phyloP scores from a whole-genome alignment of 192 early-diverging fungal genomes.

The Coemansia sp. region DNA sequence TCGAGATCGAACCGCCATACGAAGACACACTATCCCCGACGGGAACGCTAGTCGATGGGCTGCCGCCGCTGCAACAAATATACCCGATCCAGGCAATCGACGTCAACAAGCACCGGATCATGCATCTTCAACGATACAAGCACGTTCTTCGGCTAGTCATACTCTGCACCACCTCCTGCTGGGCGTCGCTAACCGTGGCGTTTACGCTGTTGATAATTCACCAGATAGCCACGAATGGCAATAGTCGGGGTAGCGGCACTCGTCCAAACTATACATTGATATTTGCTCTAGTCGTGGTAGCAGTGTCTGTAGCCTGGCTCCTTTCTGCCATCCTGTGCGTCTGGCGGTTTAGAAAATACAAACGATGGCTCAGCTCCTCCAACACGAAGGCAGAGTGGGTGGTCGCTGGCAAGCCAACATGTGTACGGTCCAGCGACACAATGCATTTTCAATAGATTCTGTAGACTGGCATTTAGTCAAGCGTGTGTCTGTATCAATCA shows the following conservation, averaged over 20 bases:
- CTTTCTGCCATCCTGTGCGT: conserved; percentile 12
- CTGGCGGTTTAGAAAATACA: conserved; percentile 22
- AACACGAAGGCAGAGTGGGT: conserved; percentile 3
- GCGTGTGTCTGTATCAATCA: too few relatives aligned
- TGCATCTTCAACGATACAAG: conserved; percentile 19
- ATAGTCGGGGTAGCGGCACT: background rate
- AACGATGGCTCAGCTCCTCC: conserved; percentile 2
- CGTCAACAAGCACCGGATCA: conserved; percentile 10
- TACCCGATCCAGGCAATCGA: conserved; percentile 5
- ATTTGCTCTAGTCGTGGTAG: background rate
- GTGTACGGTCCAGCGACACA: background rate
- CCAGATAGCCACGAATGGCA: background rate
- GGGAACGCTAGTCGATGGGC: background rate
- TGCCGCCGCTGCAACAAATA: background rate
- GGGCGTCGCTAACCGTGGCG: conserved; percentile 17
- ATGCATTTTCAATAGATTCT: background rate
- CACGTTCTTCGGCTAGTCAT: conserved; percentile 24
- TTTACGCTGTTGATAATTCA: conserved; percentile 27
- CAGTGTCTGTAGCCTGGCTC: conserved; percentile 13
- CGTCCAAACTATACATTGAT: conserved; percentile 7
- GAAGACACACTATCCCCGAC: background rate
- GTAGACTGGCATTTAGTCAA: background rate
- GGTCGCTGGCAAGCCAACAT: background rate
- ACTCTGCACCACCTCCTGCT: conserved; percentile 28
- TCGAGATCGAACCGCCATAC: background rate